These are phyloP conservation scores for Myochromella boudieri DNA, from an alignment of 768 basidiomycete genomes.

Conservation along the genomic window DNA sequence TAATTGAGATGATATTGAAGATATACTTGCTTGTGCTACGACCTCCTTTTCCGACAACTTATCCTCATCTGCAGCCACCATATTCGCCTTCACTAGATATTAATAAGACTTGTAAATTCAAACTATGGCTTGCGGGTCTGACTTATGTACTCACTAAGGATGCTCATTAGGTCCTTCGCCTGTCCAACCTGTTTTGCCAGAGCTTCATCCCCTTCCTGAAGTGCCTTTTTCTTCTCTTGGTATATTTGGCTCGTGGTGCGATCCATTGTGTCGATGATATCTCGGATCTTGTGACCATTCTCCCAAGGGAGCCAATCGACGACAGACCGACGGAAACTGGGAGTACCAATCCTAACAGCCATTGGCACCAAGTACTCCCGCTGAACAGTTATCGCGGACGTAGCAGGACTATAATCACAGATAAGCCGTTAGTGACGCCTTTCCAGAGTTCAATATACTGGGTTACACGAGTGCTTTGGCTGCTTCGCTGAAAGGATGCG, in stretches of 20 bases:
- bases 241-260: slow-evolving; percentile 14
- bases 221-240: slow-evolving; percentile 14
- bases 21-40: slow-evolving; percentile 21
- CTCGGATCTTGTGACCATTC: slow-evolving; percentile 10
- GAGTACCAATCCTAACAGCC: slow-evolving; percentile 16
- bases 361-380: slow-evolving; percentile 15
- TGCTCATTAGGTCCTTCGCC: slow-evolving; percentile 19
- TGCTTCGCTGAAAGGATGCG: slow-evolving; percentile 9
- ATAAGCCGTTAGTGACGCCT: slow-evolving; percentile 6
- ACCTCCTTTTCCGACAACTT: slow-evolving; percentile 26
- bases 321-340: slow-evolving; percentile 16
- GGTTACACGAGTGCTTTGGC: slow-evolving; percentile 9
- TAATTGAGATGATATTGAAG: not conserved
- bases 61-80: slow-evolving; percentile 11
- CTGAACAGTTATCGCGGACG: slow-evolving; percentile 5
- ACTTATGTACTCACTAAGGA: slow-evolving; percentile 11
- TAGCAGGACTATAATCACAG: not conserved
- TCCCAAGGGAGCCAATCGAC: slow-evolving; percentile 12
- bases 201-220: slow-evolving; percentile 16
- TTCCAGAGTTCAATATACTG: not conserved
- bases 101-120: not conserved
- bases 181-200: slow-evolving; percentile 7
- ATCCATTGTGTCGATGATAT: slow-evolving; percentile 17
- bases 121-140: not conserved
- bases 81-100: slow-evolving; percentile 13